phyloP scores from a whole-genome alignment of 768 basidiomycete species.

The Baorangia bicolor region DNA sequence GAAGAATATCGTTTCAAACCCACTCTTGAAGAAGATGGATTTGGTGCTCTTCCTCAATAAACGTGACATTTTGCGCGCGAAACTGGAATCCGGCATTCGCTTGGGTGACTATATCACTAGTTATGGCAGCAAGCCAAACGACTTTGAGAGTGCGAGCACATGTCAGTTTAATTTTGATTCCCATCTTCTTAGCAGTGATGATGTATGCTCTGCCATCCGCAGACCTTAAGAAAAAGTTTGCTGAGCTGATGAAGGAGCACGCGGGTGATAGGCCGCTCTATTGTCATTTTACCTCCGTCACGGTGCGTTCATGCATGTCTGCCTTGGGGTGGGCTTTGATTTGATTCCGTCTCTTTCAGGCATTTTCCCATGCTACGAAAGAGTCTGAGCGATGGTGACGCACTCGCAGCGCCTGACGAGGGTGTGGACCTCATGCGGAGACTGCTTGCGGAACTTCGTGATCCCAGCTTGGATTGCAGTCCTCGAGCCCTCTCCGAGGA shows the following conservation, averaged over 20 bases:
- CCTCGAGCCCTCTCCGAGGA: constrained; percentile 5
- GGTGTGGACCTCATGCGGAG: constrained; percentile 11
- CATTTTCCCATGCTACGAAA: too few species aligned
- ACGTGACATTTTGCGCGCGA: constrained; percentile 58
- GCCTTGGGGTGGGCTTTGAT: not conserved
- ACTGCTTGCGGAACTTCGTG: constrained; percentile 14
- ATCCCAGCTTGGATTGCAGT: constrained; percentile 8
- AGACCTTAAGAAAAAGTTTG: constrained; percentile 76
- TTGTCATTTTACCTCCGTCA: constrained; percentile 71
- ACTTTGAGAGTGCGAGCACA: constrained; percentile 55
- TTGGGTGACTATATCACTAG: constrained; percentile 61
- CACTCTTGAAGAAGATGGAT: constrained; percentile 59
- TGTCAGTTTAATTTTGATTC: constrained; percentile 44
- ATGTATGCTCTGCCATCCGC: not conserved
- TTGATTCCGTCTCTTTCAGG: constrained; percentile 36
- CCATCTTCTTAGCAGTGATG: not conserved
- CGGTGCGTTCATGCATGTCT: constrained; percentile 38
- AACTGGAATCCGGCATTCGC: constrained; percentile 59
- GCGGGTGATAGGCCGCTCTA: constrained; percentile 63
- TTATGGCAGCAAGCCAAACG: constrained; percentile 62
- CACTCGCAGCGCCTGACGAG: not conserved
- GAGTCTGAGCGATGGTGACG: not conserved
- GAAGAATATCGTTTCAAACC: constrained; percentile 62
- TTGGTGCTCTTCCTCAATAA: constrained; percentile 76
- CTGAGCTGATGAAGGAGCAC: constrained; percentile 46